A percentile compares a stretch with the other conserved stretches of the same genome.
Conservation (phyloP, 257 asterid genomes). For the Ocimum tenuiflorum region DNA sequence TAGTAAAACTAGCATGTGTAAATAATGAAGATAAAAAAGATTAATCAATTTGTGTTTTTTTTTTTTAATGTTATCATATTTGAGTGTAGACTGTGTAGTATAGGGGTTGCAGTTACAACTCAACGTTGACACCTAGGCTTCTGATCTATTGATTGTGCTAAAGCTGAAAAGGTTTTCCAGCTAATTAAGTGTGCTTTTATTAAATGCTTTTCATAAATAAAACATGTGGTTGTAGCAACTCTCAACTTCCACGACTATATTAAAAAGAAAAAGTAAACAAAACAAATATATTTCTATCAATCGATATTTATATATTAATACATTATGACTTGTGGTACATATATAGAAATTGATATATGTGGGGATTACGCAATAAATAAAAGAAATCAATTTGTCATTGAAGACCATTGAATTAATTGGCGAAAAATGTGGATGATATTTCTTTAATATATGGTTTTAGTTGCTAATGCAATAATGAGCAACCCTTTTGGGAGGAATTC, state of each 20-base stretch:
- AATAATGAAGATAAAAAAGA: background rate
- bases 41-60: no score
- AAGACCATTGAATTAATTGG: background rate
- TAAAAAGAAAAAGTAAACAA: no score
- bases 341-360: no score
- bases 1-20: no score
- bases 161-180: background rate
- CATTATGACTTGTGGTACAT: no score
- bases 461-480: background rate
- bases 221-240: background rate
- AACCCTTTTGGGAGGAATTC: background rate
- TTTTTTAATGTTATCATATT: no score
- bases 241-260: no score
- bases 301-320: no score
- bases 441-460: background rate
- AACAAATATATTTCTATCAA: no score
- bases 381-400: background rate
- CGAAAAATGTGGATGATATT: background rate
- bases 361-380: no score
- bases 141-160: background rate
- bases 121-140: background rate
- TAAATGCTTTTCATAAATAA: conserved; percentile 11
- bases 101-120: background rate
- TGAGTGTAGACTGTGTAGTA: background rate
- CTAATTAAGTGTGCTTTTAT: background rate